These are phyloP conservation scores for Hirschfeldia incana DNA, from an alignment of 345 rosid species.

Conservation along the genomic window DNA sequence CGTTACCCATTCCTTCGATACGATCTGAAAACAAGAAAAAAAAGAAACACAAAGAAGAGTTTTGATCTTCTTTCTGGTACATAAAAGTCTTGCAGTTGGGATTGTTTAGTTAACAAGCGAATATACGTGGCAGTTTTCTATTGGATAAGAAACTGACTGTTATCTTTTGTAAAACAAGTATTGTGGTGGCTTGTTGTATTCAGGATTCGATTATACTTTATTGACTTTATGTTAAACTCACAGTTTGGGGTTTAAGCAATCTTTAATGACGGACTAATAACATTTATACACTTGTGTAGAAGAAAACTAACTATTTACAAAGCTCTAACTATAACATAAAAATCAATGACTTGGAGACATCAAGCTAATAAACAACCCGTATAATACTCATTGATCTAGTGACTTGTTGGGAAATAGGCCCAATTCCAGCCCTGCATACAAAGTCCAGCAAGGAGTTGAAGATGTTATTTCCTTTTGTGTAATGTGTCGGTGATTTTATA, in stretches of 20 bases:
- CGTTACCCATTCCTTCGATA: constrained; percentile 55
- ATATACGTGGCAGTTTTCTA: constrained; percentile 11
- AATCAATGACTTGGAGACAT: neutral
- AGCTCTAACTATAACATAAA: neutral
- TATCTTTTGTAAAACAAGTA: neutral
- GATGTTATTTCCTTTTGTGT: too few relatives aligned
- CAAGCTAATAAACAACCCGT: neutral
- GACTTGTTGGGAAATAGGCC: neutral
- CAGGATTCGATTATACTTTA: constrained; percentile 11
- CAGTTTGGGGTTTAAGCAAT: constrained; percentile 14
- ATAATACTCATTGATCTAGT: neutral
- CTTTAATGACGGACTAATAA: neutral
- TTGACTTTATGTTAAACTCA: constrained; percentile 12
- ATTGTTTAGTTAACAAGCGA: constrained; percentile 16
- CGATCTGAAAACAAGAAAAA: constrained; percentile 1
- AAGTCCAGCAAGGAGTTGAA: too few relatives aligned
- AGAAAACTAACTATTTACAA: neutral
- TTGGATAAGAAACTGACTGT: neutral
- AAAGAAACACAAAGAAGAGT: neutral
- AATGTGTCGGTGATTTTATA: too few relatives aligned
- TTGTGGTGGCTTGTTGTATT: constrained; percentile 20
- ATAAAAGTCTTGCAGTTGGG: constrained; percentile 32
- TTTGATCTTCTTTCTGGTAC: constrained; percentile 30
- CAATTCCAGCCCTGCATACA: too few relatives aligned
- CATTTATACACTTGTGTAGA: neutral